Conservation (phyloP, 345 rosid genomes). For the Eutrema heterophyllum region DNA sequence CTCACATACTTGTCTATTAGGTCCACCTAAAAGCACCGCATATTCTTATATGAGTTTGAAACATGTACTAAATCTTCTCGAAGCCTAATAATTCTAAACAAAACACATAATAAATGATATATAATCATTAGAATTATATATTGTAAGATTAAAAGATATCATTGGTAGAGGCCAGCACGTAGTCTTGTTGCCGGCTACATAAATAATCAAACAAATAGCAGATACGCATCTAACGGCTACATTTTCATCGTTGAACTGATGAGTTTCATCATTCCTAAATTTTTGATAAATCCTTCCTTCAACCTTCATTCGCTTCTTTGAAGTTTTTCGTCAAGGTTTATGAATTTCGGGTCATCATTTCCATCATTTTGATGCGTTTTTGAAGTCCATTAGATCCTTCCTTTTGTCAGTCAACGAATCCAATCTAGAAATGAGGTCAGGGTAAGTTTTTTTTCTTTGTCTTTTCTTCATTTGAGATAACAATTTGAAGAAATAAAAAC, state of each 20-base stretch:
- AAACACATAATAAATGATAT: neutral
- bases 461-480: neutral
- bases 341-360: neutral
- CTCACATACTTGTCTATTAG: constrained; percentile 11
- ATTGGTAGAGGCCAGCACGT: constrained; percentile 27
- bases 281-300: neutral
- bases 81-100: neutral
- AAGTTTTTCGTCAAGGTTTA: neutral
- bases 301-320: neutral
- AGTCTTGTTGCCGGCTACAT: constrained; percentile 22
- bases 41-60: constrained; percentile 15
- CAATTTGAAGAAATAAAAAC: neutral
- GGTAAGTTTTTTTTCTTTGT: neutral
- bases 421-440: neutral
- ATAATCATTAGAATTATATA: neutral
- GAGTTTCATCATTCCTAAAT: neutral
- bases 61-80: constrained; percentile 23
- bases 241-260: constrained; percentile 14
- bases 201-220: constrained; percentile 10
- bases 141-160: constrained; percentile 5
- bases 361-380: neutral
- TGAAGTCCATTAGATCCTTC: constrained; percentile 1
- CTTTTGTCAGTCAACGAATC: constrained; percentile 8
- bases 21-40: constrained; percentile 8
- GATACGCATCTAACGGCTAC: constrained; percentile 22